Evolutionary conservation across 208 protist species (phyloP), one percentile per base, ranked within the genome.

Genomic region (Trichomonas tenax): DNA sequence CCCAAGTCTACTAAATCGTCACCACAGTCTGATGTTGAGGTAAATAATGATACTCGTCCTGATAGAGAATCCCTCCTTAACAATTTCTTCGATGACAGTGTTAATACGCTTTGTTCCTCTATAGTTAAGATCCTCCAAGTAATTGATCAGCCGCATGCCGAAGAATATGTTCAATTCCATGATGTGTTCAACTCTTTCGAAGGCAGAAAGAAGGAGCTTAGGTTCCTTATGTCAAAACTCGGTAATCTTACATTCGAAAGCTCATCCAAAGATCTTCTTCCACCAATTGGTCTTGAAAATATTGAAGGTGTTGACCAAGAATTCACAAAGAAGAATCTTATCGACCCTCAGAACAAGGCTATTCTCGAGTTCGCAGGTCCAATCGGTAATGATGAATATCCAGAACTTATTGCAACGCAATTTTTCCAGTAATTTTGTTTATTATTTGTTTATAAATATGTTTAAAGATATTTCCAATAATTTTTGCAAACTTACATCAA

Each of bases 401-500:
- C 86, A n/a, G 86, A 93, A 23, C 86, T 93, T 38, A 93, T 93
- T 51, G 40, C 86, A 17, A 93, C 86, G 38, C 86, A 93, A 34
- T 93, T 93, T 15, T 93, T 93, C 86, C 86, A 93, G 45, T 93
- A 51, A 51, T 84, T 23, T 84, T 40, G 31, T 51, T 9, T 93
- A 21, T 51, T 51, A 26, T 93, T 93, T 93, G 45, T 58, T 93
- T 58, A 38, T 89, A 89, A 46, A 44, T n/a, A n/a, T n/a, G n/a
- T n/a, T n/a, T n/a, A n/a, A n/a, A n/a, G n/a, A n/a, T n/a, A n/a
- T n/a, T n/a, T n/a, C n/a, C n/a, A n/a, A n/a, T n/a, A n/a, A n/a
- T n/a, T n/a, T n/a, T n/a, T n/a, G n/a, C n/a, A n/a, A n/a, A n/a
- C n/a, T n/a, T n/a, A n/a, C n/a, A n/a, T n/a, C n/a, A n/a, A n/a